Base-by-base conservation (phyloP, 345 rosid species). In the Salix koriyanagi region DNA sequence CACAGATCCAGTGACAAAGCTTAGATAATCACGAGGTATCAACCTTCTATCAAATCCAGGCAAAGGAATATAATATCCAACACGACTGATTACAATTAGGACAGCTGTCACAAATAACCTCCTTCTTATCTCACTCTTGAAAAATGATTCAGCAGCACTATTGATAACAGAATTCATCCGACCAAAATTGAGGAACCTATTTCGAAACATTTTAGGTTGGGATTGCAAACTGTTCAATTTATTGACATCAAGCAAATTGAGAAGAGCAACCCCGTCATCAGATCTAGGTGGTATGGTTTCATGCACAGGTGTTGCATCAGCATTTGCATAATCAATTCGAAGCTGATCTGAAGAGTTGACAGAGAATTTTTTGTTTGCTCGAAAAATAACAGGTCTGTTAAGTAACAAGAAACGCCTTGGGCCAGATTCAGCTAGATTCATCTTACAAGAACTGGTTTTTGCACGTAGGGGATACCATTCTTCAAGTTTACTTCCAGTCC, bases 41-140 rank as follows among this genome's bases (percentile, higher is more conserved):
- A 90, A 80, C 79, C 90, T 87, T 80, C 96, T 90, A 84, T 91
- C 93, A 69, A 88, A 95, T 48, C 99, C 97, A 78, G 99, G 99
- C 69, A 95, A 79, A 77, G 97, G 99, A 76, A 95, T 85, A 79
- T 88, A 95, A 83, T 93, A 92, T 67, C 99, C 97, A 79, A 91
- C 83, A 75, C 97, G 97, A 80, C 97, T 91, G 64, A 91, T 75
- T 39, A 95, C 86, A 70, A 95, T 82, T 70, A 92, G 77, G 8
- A 84, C 64, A 78, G 93, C 94, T 0, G 97, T 92, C 44, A 95
- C 89, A 82, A 89, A 92, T 67, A 95, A 83, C 85, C 99, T 89
- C 79, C 94, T 84, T 69, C 94, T 84, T 72, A 92, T 95, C 88
- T 95, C 97, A n/a, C 99, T 95, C 83, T 90, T 91, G 72, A 92